Conservation (phyloP, 2,329 filamentous ascomycete species). For the Scedosporium minutisporum region DNA sequence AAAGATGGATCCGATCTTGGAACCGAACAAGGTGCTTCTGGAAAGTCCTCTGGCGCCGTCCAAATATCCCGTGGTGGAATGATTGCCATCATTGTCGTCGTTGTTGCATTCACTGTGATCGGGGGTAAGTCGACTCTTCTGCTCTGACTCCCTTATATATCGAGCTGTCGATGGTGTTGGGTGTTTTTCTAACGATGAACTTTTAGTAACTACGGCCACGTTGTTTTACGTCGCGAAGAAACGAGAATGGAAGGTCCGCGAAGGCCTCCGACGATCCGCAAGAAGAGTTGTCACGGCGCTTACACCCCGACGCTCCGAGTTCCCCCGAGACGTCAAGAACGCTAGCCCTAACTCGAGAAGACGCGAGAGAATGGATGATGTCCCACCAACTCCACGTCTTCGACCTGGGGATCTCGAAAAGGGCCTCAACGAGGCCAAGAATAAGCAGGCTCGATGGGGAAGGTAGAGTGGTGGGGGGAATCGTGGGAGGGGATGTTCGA, state of each 20-base stretch:
- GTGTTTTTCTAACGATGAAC: background rate
- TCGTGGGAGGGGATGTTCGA: background rate
- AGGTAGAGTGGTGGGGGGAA: slow-evolving; percentile 10
- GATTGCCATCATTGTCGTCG: slow-evolving; percentile 65
- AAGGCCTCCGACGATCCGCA: slow-evolving; percentile 60
- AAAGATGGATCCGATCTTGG: slow-evolving; percentile 19
- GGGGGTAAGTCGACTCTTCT: slow-evolving; percentile 49
- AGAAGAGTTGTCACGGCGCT: slow-evolving; percentile 50
- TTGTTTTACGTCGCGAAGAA: slow-evolving; percentile 79
- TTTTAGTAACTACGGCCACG: slow-evolving; percentile 49
- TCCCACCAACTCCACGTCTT: slow-evolving; percentile 49
- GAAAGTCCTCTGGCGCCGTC: slow-evolving; percentile 49
- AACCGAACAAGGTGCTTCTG: slow-evolving; percentile 55
- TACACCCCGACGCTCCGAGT: slow-evolving; percentile 52
- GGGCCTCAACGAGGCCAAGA: slow-evolving; percentile 31
- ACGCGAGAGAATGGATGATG: slow-evolving; percentile 42
- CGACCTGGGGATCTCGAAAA: slow-evolving; percentile 51
- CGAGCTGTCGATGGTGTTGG: too few species aligned
- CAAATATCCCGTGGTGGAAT: slow-evolving; percentile 59
- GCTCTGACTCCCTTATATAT: background rate
- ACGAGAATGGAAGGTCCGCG: slow-evolving; percentile 70
- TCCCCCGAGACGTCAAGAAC: slow-evolving; percentile 48
- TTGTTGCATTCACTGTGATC: slow-evolving; percentile 55
- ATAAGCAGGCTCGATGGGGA: slow-evolving; percentile 19
- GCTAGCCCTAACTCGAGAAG: slow-evolving; percentile 15